Percentiles rank a stretch among this genome's conserved stretches.
Evolutionary conservation across 2,329 filamentous ascomycete genomes (phyloP).

Genomic region (Plenodomus lindquistii): DNA sequence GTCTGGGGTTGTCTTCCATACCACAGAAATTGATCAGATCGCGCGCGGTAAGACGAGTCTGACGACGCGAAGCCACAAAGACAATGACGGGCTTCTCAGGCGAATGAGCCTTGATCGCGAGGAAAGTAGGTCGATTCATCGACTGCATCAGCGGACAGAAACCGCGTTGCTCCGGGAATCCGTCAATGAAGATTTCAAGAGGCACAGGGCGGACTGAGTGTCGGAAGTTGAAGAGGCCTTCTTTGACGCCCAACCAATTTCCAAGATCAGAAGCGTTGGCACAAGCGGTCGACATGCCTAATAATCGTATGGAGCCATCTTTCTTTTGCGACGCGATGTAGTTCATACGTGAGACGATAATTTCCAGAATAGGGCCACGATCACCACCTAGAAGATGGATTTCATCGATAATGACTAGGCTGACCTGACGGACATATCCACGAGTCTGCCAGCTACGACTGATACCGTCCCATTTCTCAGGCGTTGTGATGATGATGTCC

Average conservation of each 20-base stretch:
- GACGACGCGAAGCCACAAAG: constrained; percentile 92
- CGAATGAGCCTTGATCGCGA: constrained; percentile 95
- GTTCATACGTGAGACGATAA: constrained; percentile 93
- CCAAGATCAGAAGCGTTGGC: constrained; percentile 92
- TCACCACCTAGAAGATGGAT: constrained; percentile 97
- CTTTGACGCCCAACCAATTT: constrained; percentile 96
- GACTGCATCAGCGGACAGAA: constrained; percentile 99
- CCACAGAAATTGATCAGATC: constrained; percentile 97
- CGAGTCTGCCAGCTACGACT: constrained; percentile 98
- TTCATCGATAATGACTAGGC: constrained; percentile 96
- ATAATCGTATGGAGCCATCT: constrained; percentile 76
- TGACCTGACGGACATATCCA: constrained; percentile 93
- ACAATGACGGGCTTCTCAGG: constrained; percentile 97
- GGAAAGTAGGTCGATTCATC: constrained; percentile 96
- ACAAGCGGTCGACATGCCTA: constrained; percentile 99
- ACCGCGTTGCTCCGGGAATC: constrained; percentile 90
- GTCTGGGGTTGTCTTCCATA: constrained; percentile 95
- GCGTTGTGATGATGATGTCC: constrained; percentile 97
- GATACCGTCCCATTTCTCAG: constrained; percentile 99
- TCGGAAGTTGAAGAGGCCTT: constrained; percentile 93
- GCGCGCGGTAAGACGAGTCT: constrained; percentile 92
- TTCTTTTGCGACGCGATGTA: constrained; percentile 96
- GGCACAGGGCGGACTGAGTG: constrained; percentile 97
- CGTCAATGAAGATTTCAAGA: constrained; percentile 94
- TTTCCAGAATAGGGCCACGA: constrained; percentile 95